Percentiles rank a stretch among this genome's conserved stretches.
These are phyloP conservation scores for Xylaria digitata DNA, from an alignment of 2,329 filamentous ascomycete species.

Conservation along the genomic window DNA sequence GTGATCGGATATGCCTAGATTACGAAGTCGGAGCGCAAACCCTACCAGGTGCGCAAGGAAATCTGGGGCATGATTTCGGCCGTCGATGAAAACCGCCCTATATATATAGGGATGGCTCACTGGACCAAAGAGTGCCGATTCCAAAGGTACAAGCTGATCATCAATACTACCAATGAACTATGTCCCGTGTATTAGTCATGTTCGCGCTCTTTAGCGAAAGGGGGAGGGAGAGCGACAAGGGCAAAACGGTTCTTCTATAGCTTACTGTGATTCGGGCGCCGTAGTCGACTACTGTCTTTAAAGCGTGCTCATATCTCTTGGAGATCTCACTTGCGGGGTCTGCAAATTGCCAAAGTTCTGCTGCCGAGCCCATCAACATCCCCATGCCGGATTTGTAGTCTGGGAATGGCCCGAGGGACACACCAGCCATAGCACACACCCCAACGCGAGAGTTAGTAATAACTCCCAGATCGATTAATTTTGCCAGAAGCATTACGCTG, in stretches of 20 bases:
- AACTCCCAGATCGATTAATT: conserved; percentile 90
- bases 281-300: conserved; percentile 79
- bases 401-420: conserved; percentile 91
- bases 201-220: background rate
- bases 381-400: conserved; percentile 90
- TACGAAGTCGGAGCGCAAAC: conserved; percentile 92
- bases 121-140: conserved; percentile 90
- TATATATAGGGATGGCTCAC: conserved; percentile 93
- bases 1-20: conserved; percentile 92
- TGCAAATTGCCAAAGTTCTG: conserved; percentile 94
- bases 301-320: conserved; percentile 79
- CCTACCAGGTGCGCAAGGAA: conserved; percentile 94
- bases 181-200: conserved; percentile 20
- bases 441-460: conserved; percentile 82
- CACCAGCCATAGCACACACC: conserved; percentile 89
- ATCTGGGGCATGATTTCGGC: conserved; percentile 88
- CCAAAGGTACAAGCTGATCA: conserved; percentile 93
- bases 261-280: conserved; percentile 78
- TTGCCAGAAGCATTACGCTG: conserved; percentile 89
- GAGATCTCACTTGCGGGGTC: conserved; percentile 84
- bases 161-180: conserved; percentile 91
- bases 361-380: conserved; percentile 88
- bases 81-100: conserved; percentile 95
- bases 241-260: background rate
- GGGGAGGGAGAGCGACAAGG: background rate